Evolutionary conservation across 169 alveolate genomes (phyloP).

Genomic region (Amoebophrya sp.): DNA sequence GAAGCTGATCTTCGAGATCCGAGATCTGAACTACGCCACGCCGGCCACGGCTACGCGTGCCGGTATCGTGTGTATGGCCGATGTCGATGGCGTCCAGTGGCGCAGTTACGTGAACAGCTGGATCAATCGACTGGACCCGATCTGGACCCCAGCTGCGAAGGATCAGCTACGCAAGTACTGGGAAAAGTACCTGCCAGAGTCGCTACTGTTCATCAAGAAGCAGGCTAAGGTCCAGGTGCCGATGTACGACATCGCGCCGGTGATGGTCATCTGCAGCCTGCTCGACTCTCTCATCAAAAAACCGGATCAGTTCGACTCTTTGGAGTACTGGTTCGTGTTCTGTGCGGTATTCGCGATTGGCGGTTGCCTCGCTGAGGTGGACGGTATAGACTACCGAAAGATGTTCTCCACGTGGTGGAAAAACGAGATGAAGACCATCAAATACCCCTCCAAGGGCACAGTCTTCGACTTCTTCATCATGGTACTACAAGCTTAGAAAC

Average conservation of each 20-base stretch:
- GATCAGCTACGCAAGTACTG: constrained; percentile 72
- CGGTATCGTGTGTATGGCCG: constrained; percentile 87
- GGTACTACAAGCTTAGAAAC: constrained; percentile 72
- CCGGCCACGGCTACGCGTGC: constrained; percentile 96
- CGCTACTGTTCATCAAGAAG: constrained; percentile 71
- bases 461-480: constrained; percentile 89
- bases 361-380: constrained; percentile 85
- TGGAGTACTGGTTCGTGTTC: constrained; percentile 83
- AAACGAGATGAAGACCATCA: constrained; percentile 85
- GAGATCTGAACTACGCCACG: constrained; percentile 91
- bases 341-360: constrained; percentile 89
- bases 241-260: constrained; percentile 66
- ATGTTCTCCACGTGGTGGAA: constrained; percentile 86
- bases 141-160: constrained; percentile 61
- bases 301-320: constrained; percentile 69
- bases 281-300: constrained; percentile 12
- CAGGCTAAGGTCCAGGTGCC: constrained; percentile 77
- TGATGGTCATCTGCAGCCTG: constrained; percentile 70
- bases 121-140: constrained; percentile 67
- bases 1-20: constrained; percentile 91
- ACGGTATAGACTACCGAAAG: constrained; percentile 82
- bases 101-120: constrained; percentile 85
- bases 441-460: constrained; percentile 88
- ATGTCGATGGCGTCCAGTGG: constrained; percentile 83
- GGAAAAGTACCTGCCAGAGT: constrained; percentile 81